These are phyloP conservation scores for Xylaria sp. DNA, from an alignment of 495 filamentous ascomycete genomes.

Conservation along the genomic window DNA sequence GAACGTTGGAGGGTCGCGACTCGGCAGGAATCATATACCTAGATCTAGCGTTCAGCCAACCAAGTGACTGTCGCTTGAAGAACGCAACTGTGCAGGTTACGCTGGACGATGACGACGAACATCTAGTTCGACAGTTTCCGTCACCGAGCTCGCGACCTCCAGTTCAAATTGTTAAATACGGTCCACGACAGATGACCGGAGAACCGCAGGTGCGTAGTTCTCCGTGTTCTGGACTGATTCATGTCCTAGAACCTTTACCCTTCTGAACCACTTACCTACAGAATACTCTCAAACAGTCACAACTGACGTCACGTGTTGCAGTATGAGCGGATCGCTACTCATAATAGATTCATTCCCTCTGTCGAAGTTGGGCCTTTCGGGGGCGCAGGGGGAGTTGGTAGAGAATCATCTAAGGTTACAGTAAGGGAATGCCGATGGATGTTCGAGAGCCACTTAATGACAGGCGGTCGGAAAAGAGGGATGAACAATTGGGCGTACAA, in stretches of 20 bases:
- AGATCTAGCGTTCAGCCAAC: conserved; percentile 41
- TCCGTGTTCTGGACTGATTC: too few species aligned
- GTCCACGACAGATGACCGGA: conserved; percentile 28
- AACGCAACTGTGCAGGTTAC: conserved; percentile 40
- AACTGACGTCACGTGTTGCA: not conserved
- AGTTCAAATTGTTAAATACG: conserved; percentile 32
- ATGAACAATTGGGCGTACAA: conserved; percentile 29
- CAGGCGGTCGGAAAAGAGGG: conserved; percentile 19
- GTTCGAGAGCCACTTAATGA: conserved; percentile 23
- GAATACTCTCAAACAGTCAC: not conserved
- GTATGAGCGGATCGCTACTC: conserved; percentile 17
- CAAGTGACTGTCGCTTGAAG: conserved; percentile 38
- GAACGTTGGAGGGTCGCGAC: conserved; percentile 32
- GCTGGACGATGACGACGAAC: conserved; percentile 38
- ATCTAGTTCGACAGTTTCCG: conserved; percentile 22
- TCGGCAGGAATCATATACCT: conserved; percentile 46
- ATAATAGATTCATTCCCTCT: conserved; percentile 17
- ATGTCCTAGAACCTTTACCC: not conserved
- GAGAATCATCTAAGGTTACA: conserved; percentile 12
- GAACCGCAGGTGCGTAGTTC: conserved; percentile 3
- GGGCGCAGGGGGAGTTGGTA: conserved; percentile 20
- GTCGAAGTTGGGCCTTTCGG: conserved; percentile 21
- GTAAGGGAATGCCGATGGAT: conserved; percentile 27
- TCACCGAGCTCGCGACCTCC: not conserved
- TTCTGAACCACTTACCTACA: not conserved